Percentiles rank a stretch among this genome's conserved stretches.
Conservation (phyloP, 2,329 filamentous ascomycete genomes). For the Pseudogymnoascus sp. region DNA sequence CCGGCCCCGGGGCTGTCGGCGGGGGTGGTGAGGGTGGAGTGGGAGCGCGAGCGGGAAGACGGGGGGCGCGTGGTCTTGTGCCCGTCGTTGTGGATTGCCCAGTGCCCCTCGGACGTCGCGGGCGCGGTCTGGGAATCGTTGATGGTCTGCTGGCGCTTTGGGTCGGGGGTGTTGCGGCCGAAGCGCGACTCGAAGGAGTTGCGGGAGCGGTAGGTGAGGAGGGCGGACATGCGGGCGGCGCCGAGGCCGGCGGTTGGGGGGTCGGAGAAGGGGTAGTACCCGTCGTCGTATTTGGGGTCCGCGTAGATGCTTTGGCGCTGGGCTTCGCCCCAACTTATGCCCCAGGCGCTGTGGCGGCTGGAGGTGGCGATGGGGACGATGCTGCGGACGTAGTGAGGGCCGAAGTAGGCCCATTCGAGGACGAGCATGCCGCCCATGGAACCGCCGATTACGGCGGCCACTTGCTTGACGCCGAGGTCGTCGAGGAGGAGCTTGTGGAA, state of each 20-base stretch:
- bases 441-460: conserved; percentile 72
- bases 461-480: conserved; percentile 67
- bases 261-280: conserved; percentile 83
- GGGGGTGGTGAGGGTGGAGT: conserved; percentile 15
- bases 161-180: conserved; percentile 83
- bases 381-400: conserved; percentile 71
- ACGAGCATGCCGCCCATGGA: conserved; percentile 87
- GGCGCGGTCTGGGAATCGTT: conserved; percentile 53
- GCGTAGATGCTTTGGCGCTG: conserved; percentile 93
- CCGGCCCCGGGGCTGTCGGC: background rate
- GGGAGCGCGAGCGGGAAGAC: conserved; percentile 37
- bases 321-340: conserved; percentile 84
- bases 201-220: conserved; percentile 90
- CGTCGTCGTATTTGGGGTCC: conserved; percentile 96
- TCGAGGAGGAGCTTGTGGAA: conserved; percentile 74
- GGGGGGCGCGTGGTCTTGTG: conserved; percentile 53
- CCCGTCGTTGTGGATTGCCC: conserved; percentile 76
- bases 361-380: conserved; percentile 82
- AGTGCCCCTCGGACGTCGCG: conserved; percentile 56
- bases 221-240: conserved; percentile 91
- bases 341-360: conserved; percentile 78
- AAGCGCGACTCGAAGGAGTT: conserved; percentile 97
- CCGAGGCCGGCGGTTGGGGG: conserved; percentile 81
- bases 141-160: conserved; percentile 74
- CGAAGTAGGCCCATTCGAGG: conserved; percentile 87